These are phyloP conservation scores for Boletus smithii DNA, from an alignment of 1,284 basidiomycete species.

Conservation along the genomic window DNA sequence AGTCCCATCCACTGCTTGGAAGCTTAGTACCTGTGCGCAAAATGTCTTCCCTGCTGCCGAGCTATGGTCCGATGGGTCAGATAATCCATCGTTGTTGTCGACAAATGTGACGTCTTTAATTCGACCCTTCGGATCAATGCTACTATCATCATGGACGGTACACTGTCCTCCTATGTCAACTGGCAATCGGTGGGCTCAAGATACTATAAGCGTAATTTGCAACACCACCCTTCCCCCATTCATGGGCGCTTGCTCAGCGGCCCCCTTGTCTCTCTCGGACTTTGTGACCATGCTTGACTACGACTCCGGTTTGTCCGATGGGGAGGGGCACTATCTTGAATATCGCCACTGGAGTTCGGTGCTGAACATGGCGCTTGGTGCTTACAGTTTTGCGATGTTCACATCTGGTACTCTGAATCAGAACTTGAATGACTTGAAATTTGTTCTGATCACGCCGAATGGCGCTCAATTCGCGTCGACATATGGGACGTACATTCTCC, in stretches of 20 bases:
- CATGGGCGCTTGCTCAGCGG: neutral
- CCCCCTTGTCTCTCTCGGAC: conserved; percentile 2
- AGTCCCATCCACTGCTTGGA: conserved; percentile 12
- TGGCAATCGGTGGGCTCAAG: conserved; percentile 14
- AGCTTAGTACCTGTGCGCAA: conserved; percentile 2
- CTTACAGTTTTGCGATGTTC: conserved; percentile 9
- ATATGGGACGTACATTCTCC: conserved; percentile 10
- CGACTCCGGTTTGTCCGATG: neutral
- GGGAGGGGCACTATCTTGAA: neutral
- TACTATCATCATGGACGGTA: conserved; percentile 10
- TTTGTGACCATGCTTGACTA: neutral
- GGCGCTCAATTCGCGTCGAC: neutral
- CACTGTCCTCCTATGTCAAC: conserved; percentile 13
- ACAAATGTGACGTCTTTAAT: neutral
- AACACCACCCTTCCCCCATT: conserved; percentile 1
- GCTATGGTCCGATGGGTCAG: conserved; percentile 8
- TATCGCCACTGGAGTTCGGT: conserved; percentile 10
- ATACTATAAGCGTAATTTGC: conserved; percentile 16
- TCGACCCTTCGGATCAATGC: conserved; percentile 10
- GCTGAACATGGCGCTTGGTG: conserved; percentile 7
- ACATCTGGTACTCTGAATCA: neutral
- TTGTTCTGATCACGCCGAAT: neutral
- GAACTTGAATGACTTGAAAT: neutral
- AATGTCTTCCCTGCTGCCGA: neutral
- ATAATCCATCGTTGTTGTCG: conserved; percentile 9